These are phyloP conservation scores for Escovopsis sp. DNA, from an alignment of 2,329 filamentous ascomycete genomes.

Conservation along the genomic window DNA sequence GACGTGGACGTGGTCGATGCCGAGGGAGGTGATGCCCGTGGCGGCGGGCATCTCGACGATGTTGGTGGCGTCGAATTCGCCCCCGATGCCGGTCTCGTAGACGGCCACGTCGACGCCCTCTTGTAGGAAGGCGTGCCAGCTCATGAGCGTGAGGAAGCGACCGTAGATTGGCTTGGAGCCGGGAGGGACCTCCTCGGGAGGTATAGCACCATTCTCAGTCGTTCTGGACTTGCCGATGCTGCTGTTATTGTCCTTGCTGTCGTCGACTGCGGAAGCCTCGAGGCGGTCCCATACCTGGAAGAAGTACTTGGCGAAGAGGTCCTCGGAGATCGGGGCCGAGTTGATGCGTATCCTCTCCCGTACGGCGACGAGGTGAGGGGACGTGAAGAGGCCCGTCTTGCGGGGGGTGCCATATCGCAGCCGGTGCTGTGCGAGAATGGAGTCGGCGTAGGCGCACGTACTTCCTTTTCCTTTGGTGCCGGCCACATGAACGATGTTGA, in stretches of 20 bases:
- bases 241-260: too few species aligned
- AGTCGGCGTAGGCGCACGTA: slow-evolving; percentile 52
- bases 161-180: slow-evolving; percentile 39
- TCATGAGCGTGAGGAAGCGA: slow-evolving; percentile 48
- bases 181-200: slow-evolving; percentile 18
- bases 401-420: slow-evolving; percentile 16
- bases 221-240: too few species aligned
- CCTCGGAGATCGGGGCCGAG: slow-evolving; percentile 39
- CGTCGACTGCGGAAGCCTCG: slow-evolving; percentile 17
- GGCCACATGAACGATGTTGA: slow-evolving; percentile 55
- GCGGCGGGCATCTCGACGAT: slow-evolving; percentile 42
- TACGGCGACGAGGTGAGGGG: slow-evolving; percentile 51
- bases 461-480: slow-evolving; percentile 68
- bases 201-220: too few species aligned
- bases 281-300: slow-evolving; percentile 52
- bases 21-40: slow-evolving; percentile 48
- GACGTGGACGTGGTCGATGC: slow-evolving; percentile 50
- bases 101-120: slow-evolving; percentile 48
- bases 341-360: slow-evolving; percentile 53
- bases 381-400: slow-evolving; percentile 50
- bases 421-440: slow-evolving; percentile 41
- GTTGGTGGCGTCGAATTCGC: slow-evolving; percentile 55
- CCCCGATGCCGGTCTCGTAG: slow-evolving; percentile 52
- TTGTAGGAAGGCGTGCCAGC: slow-evolving; percentile 49
- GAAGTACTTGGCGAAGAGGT: slow-evolving; percentile 47